These are phyloP conservation scores for Aplosporella prunicola DNA, from an alignment of 2,329 filamentous ascomycete genomes.

Conservation along the genomic window DNA sequence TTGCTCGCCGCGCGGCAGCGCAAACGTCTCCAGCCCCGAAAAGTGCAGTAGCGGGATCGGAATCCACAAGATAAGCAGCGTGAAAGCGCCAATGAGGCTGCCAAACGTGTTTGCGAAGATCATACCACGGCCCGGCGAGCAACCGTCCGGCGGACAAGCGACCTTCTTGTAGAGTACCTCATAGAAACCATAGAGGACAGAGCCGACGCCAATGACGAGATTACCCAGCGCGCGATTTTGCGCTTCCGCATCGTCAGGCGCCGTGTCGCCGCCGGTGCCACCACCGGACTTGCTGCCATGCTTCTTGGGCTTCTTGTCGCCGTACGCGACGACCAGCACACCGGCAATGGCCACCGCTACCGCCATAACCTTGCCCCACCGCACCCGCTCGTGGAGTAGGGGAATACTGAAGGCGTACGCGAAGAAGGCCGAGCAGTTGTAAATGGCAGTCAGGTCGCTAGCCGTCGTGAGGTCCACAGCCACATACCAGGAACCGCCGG, in stretches of 20 bases:
- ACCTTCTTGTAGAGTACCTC: slow-evolving; percentile 93
- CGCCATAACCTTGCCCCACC: slow-evolving; percentile 74
- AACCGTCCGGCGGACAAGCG: slow-evolving; percentile 87
- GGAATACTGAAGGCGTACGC: slow-evolving; percentile 95
- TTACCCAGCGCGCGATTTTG: slow-evolving; percentile 72
- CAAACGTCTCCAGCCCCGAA: slow-evolving; percentile 71
- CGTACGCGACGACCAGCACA: slow-evolving; percentile 92
- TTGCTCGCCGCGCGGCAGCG: slow-evolving; percentile 66
- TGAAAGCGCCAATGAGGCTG: slow-evolving; percentile 78
- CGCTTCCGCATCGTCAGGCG: slow-evolving; percentile 42
- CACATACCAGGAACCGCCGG: slow-evolving; percentile 90
- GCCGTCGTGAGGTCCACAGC: slow-evolving; percentile 89
- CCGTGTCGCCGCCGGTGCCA: slow-evolving; percentile 39
- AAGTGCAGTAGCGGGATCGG: slow-evolving; percentile 77
- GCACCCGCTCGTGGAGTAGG: slow-evolving; percentile 73
- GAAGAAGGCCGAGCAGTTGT: slow-evolving; percentile 98
- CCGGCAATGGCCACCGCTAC: slow-evolving; percentile 81
- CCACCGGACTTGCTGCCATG: slow-evolving; percentile 48
- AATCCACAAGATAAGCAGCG: slow-evolving; percentile 80
- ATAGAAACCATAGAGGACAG: slow-evolving; percentile 90
- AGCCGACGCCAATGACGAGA: slow-evolving; percentile 81
- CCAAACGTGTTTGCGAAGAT: slow-evolving; percentile 93
- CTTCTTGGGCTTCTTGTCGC: slow-evolving; percentile 52
- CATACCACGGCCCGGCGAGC: slow-evolving; percentile 76
- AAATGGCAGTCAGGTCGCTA: slow-evolving; percentile 91